Base-by-base conservation (phyloP, 2,329 filamentous ascomycete genomes). In the Exophiala xenobiotica region DNA sequence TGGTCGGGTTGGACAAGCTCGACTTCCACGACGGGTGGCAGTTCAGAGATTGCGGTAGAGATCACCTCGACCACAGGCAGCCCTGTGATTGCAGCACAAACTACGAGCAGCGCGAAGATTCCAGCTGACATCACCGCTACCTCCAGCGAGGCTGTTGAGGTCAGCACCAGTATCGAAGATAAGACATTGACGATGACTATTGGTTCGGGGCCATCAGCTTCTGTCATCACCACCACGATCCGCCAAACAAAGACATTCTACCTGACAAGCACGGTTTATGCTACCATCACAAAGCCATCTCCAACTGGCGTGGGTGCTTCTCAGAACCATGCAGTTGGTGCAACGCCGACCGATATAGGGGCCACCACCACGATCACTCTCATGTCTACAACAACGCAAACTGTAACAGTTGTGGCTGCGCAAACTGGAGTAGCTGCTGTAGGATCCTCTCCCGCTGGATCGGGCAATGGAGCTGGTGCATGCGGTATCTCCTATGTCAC, bases 191-290 rank as follows among this genome's bases (percentile, higher is more conserved):
- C 55, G 16, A 29, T 58, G 42, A 58, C 55, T 9, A 24, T 58
- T 12, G 55, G 55, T 4, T 16, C 22, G 22, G 55, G 55, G n/a
- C n/a, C 42, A 29, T 52, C 51, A 5, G 51, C 51, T 16, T 54
- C 55, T 2, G 51, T 58, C 4, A 22, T 58, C n/a, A 58, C 55
- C 7, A 58, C 55, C n/a, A 58, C 55, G 12, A 46, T 58, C 33
- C 51, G 39, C 38, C 18, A 41, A 23, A 54, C 52, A 23, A 58
- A 49, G 39, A 55, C 55, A 9, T 48, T 55, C 33, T 50, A 26
- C 6, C 4, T 48, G 8, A 55, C 51, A 3, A 54, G 49, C 20
- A 55, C 52, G 6, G 52, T 58, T 18, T 54, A 55, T 43, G 51
- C 55, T 23, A 58, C 55, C 33, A 53, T 58, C 33, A 53, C 46